A percentile compares a stretch with the other conserved stretches of the same genome.
These are phyloP conservation scores for Chlorella sp. DNA, from an alignment of 139 green algal species.

Conservation along the genomic window DNA sequence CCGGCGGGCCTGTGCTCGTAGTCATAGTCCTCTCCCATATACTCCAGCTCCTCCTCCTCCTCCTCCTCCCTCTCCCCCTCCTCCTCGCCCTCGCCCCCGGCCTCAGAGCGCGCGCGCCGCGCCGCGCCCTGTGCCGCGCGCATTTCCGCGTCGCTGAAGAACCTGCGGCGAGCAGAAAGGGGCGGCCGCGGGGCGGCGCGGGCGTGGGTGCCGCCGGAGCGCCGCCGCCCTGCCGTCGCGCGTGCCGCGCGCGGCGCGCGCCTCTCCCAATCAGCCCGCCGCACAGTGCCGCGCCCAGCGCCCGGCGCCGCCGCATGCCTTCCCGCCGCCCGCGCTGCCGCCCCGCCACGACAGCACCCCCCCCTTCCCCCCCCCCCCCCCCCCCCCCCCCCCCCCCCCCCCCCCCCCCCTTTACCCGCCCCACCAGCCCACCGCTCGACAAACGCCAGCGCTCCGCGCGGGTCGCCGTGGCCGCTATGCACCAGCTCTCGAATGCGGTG, in stretches of 20 bases:
- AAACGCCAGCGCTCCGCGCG: constrained; percentile 10
- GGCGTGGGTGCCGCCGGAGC: not conserved
- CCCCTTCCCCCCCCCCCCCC: no score
- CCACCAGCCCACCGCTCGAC: constrained; percentile 14
- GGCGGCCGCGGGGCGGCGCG: not conserved
- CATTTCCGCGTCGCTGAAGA: constrained; percentile 17
- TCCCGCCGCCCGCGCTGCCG: no score
- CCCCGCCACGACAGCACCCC: not conserved
- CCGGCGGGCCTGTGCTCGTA: no score
- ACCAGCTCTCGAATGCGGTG: not conserved
- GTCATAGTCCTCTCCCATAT: not conserved
- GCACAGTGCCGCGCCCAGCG: no score
- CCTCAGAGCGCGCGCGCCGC: no score
- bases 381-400: no score
- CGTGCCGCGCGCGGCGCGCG: no score
- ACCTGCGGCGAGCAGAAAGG: not conserved
- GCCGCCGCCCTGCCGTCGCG: not conserved
- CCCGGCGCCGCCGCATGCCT: no score
- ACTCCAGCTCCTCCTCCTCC: not conserved
- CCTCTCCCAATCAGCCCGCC: no score
- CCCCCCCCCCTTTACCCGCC: not conserved
- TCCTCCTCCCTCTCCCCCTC: not conserved
- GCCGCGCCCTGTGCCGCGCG: no score
- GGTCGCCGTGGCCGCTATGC: not conserved
- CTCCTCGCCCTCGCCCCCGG: not conserved